Percentiles rank a stretch among this genome's conserved stretches.
Evolutionary conservation across 2,329 filamentous ascomycete genomes (phyloP).

Genomic region (Ophiocordyceps polyrhachis-furcata): DNA sequence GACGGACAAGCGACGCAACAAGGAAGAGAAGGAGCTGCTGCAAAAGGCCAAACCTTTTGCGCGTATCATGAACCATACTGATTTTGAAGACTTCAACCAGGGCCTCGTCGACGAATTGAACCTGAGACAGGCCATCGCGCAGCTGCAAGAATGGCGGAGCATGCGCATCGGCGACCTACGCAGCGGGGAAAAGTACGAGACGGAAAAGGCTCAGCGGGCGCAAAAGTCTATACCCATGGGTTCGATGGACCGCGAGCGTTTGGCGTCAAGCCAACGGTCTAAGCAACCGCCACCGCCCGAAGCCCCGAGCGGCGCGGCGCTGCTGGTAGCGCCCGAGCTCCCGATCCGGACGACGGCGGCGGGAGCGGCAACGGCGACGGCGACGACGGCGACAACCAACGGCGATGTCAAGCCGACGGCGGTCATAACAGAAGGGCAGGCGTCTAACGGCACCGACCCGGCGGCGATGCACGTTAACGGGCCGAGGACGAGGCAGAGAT

Average conservation of each 20-base stretch:
- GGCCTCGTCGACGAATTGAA: conserved; percentile 84
- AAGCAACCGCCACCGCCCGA: conserved; percentile 50
- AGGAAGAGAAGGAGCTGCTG: conserved; percentile 79
- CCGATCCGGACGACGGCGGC: conserved; percentile 35
- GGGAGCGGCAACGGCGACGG: conserved; percentile 2
- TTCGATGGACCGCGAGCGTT: conserved; percentile 62
- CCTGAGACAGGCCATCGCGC: conserved; percentile 69
- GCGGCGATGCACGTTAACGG: conserved; percentile 15
- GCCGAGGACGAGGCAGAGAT: conserved; percentile 25
- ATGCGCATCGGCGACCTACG: conserved; percentile 70
- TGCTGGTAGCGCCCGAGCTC: conserved; percentile 63
- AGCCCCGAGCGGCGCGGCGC: conserved; percentile 53
- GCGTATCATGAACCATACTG: conserved; percentile 84
- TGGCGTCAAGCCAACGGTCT: conserved; percentile 52
- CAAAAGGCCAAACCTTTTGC: conserved; percentile 94
- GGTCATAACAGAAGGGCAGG: conserved; percentile 26
- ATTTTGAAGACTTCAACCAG: conserved; percentile 73
- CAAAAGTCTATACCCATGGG: conserved; percentile 55
- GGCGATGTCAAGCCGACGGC: conserved; percentile 30
- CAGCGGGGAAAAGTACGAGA: conserved; percentile 80
- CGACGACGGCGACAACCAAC: conserved; percentile 15
- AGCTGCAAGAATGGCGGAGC: conserved; percentile 85
- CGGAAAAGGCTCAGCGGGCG: conserved; percentile 61
- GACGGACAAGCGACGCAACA: conserved; percentile 83
- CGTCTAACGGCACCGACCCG: conserved; percentile 24